Evolutionary conservation across 164 flowering plant species (phyloP), one percentile per base, ranked within the genome.

Genomic region (Dillenia suffruticosa): DNA sequence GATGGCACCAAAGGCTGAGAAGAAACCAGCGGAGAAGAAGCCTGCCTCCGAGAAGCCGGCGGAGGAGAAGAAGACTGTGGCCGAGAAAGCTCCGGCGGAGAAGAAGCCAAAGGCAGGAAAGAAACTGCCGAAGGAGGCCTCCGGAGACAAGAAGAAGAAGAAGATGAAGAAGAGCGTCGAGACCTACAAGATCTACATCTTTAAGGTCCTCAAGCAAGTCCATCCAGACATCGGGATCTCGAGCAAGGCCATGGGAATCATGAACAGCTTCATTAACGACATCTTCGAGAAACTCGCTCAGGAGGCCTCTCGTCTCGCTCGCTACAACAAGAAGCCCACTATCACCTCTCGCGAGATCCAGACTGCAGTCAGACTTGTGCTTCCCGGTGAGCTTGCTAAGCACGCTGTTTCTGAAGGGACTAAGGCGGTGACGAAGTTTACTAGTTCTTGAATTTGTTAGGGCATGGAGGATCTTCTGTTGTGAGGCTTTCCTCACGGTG

Each of bases 391-490:
- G 48, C 48, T 80, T 22, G 84, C 84, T 4, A 80, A 80, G 74
- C 84, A 80, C 54, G 84, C 84, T 22, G 84, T 80, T 8, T 80
- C 81, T 3, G 84, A 80, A 47, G 84, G 84, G 10, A 80, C 84
- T 1, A 80, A 80, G 71, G 84, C 84, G 3, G 81, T 80, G 1
- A 80, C 81, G 17, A 80, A 80, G 60, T 80, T 80, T 44, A 77
- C 81, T 0, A 80, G 81, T n/a, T 77, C 79, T 46, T 77, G 51
- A 45, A 63, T 32, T 32, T 32, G 40, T 32, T 32, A 32, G 40
- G 40, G 0, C 7, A 32, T 32, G 0, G 40, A 32, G 40, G 40
- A 6, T 32, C 40, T 32, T 32, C 5, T 32, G 40, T 32, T 32
- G 40, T 32, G 40, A 32, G 0, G 0, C 40, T 5, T 32, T 32